These are phyloP conservation scores for Chaetomiaceae sp. DNA, from an alignment of 2,329 filamentous ascomycete genomes.

Conservation along the genomic window DNA sequence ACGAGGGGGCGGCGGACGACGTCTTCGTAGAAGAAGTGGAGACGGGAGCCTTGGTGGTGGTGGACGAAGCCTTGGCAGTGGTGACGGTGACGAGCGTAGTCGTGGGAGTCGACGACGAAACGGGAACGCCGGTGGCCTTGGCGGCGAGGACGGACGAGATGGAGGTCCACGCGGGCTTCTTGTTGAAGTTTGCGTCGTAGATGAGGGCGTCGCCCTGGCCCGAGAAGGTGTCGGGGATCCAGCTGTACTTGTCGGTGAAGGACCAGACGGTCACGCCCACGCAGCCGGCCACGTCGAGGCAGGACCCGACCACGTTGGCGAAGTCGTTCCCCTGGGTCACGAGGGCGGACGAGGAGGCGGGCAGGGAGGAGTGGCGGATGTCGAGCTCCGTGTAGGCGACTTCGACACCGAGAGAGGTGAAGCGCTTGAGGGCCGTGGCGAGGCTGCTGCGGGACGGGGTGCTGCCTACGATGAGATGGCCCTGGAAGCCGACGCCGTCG, in stretches of 20 bases:
- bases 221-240: conserved; percentile 36
- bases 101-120: conserved; percentile 21
- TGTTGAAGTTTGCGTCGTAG: conserved; percentile 35
- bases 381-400: conserved; percentile 61
- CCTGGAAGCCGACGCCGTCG: conserved; percentile 60
- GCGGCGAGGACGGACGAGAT: conserved; percentile 36
- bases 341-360: conserved; percentile 37
- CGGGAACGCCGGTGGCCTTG: conserved; percentile 18
- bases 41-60: too few species aligned
- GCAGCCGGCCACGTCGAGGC: conserved; percentile 34
- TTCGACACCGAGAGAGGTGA: conserved; percentile 49
- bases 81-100: conserved; percentile 11
- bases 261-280: conserved; percentile 43
- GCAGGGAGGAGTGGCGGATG: conserved; percentile 44
- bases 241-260: conserved; percentile 40
- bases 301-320: conserved; percentile 34
- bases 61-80: conserved; percentile 5
- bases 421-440: conserved; percentile 44
- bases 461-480: conserved; percentile 54
- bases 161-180: conserved; percentile 38
- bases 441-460: conserved; percentile 44
- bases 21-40: conserved; percentile 2
- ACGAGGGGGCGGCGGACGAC: conserved; percentile 4
- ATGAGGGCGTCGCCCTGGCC: conserved; percentile 37
- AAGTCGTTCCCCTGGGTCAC: conserved; percentile 46